Base-by-base conservation (phyloP, 2,329 filamentous ascomycete genomes). In the Tolypocladium capitatum region DNA sequence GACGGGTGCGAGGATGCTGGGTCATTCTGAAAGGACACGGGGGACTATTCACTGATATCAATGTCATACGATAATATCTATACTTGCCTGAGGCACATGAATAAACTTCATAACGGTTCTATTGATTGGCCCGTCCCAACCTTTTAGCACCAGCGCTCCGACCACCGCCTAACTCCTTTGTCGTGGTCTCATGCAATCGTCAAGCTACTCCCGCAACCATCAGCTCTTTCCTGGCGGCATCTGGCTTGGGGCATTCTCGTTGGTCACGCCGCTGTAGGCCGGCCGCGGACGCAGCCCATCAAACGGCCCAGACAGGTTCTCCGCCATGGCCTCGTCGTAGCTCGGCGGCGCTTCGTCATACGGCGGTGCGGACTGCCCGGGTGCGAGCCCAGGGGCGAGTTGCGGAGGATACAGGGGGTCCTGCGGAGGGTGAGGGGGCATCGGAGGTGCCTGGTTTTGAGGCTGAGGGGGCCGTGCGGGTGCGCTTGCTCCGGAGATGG, bases 301-400 rank as follows among this genome's bases (percentile, higher is more conserved):
- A 48, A 88, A 78, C 1, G 87, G 86, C 33, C 78, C 83, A 0
- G 70, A 65, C 52, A 92, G 67, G 49, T 82, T 78, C 53, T 86
- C 83, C 7, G 88, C 89, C 67, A 96, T 83, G 13, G 88, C 89
- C 65, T 96, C 90, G 65, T 95, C 89, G 60, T 97, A 97, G 58
- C 87, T 95, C 8, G 90, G 90, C 18, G 91, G 90, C n/a, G 88
- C 86, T 48, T 92, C 88, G 31, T 87, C 83, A 53, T 77, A 72
- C 0, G 63, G 60, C 18, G 69, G 64, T 1, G 63, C 71, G 9
- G 65, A 62, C 33, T 73, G 72, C n/a, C 62, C 61, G 1, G 63
- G 59, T 4, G 52, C 56, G 20, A 81, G 72, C n/a, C 62, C 61
- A 0, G 63, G 59, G 5, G 52, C 56, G 20, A 81, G 64, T 56